A percentile compares a stretch with the other conserved stretches of the same genome.
Evolutionary conservation across 140 eudicot species (phyloP).

Genomic region (Ambrosia hybrid): DNA sequence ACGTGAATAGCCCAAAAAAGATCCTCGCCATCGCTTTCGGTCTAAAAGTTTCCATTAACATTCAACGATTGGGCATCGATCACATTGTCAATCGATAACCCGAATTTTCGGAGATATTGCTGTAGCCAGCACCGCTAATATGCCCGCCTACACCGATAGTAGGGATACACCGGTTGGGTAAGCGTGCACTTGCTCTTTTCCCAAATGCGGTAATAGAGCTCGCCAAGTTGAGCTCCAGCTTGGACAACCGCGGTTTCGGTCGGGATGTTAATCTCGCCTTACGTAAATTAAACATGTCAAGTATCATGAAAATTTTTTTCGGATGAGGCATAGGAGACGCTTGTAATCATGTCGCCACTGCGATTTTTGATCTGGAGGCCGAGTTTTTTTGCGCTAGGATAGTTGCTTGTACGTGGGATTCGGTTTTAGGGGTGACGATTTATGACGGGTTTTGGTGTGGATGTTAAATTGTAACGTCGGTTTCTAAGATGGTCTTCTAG

Average conservation of each 20-base stretch:
- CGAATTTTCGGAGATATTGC: conserved; percentile 33
- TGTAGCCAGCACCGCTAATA: conserved; percentile 35
- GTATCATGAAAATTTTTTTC: conserved; percentile 19
- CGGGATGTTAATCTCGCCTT: not conserved
- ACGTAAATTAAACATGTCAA: conserved; percentile 24
- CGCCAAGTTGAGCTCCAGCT: conserved; percentile 34
- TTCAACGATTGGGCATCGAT: conserved; percentile 26
- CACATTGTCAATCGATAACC: conserved; percentile 25
- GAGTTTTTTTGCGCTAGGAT: conserved; percentile 25
- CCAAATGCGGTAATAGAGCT: conserved; percentile 32
- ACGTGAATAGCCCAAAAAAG: conserved; percentile 36
- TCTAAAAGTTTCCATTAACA: conserved; percentile 22
- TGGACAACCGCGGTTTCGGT: conserved; percentile 24
- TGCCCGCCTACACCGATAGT: conserved; percentile 37
- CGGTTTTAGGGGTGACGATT: conserved; percentile 13
- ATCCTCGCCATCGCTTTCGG: conserved; percentile 34
- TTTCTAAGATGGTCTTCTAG: conserved; percentile 9
- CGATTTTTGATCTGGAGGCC: conserved; percentile 11
- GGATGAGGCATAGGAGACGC: conserved; percentile 24
- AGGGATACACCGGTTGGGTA: conserved; percentile 34
- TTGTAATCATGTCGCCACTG: conserved; percentile 32
- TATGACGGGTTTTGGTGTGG: conserved; percentile 17
- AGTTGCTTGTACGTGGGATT: conserved; percentile 14
- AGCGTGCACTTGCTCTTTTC: conserved; percentile 29
- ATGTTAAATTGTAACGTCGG: not conserved